A percentile compares a stretch with the other conserved stretches of the same genome.
Evolutionary conservation across 495 filamentous ascomycete species (phyloP).

Genomic region (Evernia prunastri): DNA sequence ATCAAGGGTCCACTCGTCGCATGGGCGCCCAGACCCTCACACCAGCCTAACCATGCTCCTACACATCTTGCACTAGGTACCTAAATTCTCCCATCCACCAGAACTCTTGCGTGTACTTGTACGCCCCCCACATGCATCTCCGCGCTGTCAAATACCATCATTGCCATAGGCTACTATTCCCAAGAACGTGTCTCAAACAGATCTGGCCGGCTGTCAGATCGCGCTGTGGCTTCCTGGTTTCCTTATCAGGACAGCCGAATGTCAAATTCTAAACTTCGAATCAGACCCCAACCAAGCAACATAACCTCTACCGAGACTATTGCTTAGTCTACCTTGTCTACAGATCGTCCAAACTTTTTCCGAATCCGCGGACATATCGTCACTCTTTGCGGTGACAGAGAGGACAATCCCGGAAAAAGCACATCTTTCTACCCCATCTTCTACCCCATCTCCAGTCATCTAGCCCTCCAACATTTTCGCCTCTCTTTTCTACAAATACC

Average conservation of each 20-base stretch:
- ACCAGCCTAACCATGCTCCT: too few relatives aligned
- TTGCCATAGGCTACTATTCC: background rate
- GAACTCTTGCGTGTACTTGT: background rate
- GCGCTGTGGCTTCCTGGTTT: background rate
- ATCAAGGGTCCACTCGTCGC: too few relatives aligned
- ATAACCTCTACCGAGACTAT: too few relatives aligned
- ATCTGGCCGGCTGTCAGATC: conserved; percentile 8
- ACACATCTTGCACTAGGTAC: background rate
- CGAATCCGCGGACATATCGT: conserved; percentile 25
- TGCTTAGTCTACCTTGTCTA: background rate
- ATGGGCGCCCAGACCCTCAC: background rate
- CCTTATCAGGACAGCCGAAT: conserved; percentile 12
- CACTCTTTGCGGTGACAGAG: background rate
- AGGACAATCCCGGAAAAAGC: conserved; percentile 20
- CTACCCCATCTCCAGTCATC: too few relatives aligned
- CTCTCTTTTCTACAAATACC: conserved; percentile 4
- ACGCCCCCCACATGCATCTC: conserved; percentile 4
- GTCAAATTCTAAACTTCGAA: background rate
- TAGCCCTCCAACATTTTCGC: background rate
- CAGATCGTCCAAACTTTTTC: conserved; percentile 14
- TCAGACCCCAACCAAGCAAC: background rate
- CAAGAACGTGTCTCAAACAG: background rate
- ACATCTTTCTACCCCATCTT: conserved; percentile 1
- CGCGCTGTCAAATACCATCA: conserved; percentile 3
- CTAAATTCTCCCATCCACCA: background rate